A percentile compares a stretch with the other conserved stretches of the same genome.
These are phyloP conservation scores for Deinandra increscens DNA, from an alignment of 129 eudicot genomes.

Conservation along the genomic window DNA sequence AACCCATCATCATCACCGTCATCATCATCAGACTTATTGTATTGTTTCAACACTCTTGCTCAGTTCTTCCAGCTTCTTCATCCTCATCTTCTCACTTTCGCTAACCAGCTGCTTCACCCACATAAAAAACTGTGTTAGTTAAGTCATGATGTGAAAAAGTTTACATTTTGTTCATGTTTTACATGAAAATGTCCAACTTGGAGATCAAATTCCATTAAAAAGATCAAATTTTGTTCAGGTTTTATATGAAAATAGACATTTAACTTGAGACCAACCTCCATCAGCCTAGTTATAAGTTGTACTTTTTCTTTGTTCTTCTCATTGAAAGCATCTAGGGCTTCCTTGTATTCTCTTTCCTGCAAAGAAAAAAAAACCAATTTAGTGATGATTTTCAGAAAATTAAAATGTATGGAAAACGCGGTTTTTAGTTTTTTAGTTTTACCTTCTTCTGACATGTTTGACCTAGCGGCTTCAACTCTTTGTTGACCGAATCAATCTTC, in stretches of 20 bases:
- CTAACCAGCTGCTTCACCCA: slow-evolving; percentile 77
- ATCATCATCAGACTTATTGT: slow-evolving; percentile 43
- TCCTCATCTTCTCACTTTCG: slow-evolving; percentile 95
- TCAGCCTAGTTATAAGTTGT: slow-evolving; percentile 80
- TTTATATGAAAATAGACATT: slow-evolving; percentile 14
- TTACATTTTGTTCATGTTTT: neutral
- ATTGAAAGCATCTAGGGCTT: slow-evolving; percentile 86
- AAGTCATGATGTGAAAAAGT: neutral
- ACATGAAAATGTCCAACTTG: neutral
- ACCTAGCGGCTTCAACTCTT: slow-evolving; percentile 85
- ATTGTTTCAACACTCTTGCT: slow-evolving; percentile 86
- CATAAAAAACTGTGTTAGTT: slow-evolving; percentile 33
- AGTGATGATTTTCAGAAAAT: neutral
- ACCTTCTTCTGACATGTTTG: slow-evolving; percentile 94
- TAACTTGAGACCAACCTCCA: slow-evolving; percentile 72
- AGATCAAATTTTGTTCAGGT: neutral
- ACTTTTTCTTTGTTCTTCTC: slow-evolving; percentile 98
- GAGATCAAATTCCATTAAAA: neutral
- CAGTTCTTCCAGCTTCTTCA: slow-evolving; percentile 96
- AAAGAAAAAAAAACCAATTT: slow-evolving; percentile 24
- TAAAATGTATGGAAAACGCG: neutral
- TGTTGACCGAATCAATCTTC: slow-evolving; percentile 83
- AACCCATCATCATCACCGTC: slow-evolving; percentile 35
- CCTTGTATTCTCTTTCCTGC: slow-evolving; percentile 93
- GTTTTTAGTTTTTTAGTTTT: no score